Evolutionary conservation across 441 rosid genomes (phyloP).

Genomic region (Syzygium syzygioides): DNA sequence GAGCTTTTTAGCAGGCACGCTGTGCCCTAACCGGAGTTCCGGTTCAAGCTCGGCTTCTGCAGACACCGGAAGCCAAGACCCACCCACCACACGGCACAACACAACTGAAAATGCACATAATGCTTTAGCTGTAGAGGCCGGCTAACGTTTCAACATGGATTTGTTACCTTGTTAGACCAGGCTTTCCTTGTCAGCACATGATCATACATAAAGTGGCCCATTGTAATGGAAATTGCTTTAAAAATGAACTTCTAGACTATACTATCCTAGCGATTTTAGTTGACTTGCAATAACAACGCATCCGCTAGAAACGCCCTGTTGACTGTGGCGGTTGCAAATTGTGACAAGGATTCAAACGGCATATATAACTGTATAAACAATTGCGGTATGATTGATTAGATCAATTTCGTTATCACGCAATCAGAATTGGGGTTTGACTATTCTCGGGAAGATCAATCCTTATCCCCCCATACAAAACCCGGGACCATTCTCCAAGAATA

Average conservation of each 20-base stretch:
- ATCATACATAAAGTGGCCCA: not conserved
- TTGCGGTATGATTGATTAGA: not conserved
- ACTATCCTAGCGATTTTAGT: not conserved
- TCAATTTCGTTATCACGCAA: not conserved
- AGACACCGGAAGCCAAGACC: not conserved
- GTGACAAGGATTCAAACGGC: not conserved
- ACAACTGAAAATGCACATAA: not conserved
- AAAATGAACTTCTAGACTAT: not conserved
- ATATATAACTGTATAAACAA: not conserved
- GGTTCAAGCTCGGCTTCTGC: not conserved
- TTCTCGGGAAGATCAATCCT: not conserved
- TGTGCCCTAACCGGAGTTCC: accelerated
- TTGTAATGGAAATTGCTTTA: not conserved
- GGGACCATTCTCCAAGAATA: not conserved
- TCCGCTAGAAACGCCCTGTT: not conserved
- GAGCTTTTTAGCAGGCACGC: not conserved
- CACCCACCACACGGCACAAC: not conserved
- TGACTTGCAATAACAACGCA: not conserved
- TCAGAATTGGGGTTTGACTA: not conserved
- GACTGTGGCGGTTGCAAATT: not conserved
- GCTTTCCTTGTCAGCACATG: not conserved
- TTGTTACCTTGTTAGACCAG: not conserved
- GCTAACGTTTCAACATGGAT: not conserved
- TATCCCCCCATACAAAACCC: not conserved
- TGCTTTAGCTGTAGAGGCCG: not conserved